Base-by-base conservation (phyloP, 495 filamentous ascomycete species). In the Xylaria longipes region DNA sequence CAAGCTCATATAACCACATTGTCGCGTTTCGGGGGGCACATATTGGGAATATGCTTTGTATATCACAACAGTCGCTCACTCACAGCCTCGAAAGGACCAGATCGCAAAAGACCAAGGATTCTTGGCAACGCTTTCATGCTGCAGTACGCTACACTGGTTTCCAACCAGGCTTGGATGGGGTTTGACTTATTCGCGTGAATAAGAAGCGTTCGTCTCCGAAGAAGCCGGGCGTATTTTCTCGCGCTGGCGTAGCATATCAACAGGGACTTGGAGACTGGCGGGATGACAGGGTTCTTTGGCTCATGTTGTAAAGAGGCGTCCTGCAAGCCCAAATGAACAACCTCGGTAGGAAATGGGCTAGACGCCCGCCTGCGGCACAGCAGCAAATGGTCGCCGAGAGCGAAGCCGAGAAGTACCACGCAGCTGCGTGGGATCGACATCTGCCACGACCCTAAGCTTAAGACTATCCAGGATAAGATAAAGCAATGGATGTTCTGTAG, bases 291-390 rank as follows among this genome's bases (percentile, higher is more conserved):
- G 65, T 27, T 33, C 48, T 54, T n/a, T 60, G 56, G 65, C 29
- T 33, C 65, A 52, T 56, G 48, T 33, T 41, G 33, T 2, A 35
- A 56, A 67, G 65, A 67, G 65, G 65, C 65, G 48, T 56, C 25
- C 46, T 68, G 66, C 52, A 68, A 25, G 56, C 54, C 50, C 39
- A 61, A 61, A 61, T 60, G 56, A 61, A 41, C 27, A n/a, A 22
- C 54, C 29, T 5, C 15, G 52, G 25, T 17, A 14, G 48, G 31
- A 57, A 58, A 57, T 61, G 27, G 56, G 54, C 67, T 61, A 27
- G 67, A 63, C 22, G 68, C 68, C 58, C 68, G 68, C 58, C 60
- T 70, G 68, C 68, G 68, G 68, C 68, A 64, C 68, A 70, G 68
- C 58, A 63, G 33, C 31, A 35, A 14, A 60, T 5, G 68, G 56